Evolutionary conservation across 2,329 filamentous ascomycete genomes (phyloP).

Genomic region (Trichoderma polysporum): DNA sequence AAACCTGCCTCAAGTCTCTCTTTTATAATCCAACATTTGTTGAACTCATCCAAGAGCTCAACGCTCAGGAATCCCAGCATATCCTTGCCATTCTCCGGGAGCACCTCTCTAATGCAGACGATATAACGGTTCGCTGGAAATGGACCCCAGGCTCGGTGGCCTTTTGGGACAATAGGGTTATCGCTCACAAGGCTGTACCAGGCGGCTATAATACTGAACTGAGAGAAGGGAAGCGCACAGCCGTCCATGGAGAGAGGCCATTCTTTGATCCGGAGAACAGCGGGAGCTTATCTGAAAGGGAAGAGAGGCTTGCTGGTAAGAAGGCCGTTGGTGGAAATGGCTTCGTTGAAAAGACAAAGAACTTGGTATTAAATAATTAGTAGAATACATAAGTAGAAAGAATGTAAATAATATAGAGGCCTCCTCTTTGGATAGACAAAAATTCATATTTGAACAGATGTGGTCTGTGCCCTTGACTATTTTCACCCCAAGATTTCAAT

Average conservation of each 20-base stretch:
- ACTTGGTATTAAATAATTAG: slow-evolving; percentile 9
- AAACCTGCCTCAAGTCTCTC: slow-evolving; percentile 14
- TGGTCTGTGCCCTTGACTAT: too few relatives aligned
- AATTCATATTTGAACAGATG: too few relatives aligned
- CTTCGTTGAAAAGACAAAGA: neutral
- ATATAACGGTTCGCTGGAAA: slow-evolving; percentile 19
- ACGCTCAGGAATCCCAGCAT: slow-evolving; percentile 16
- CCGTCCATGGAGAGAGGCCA: slow-evolving; percentile 16
- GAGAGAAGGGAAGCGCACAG: slow-evolving; percentile 18
- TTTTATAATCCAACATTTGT: slow-evolving; percentile 18
- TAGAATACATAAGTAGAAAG: too few relatives aligned
- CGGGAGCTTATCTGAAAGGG: slow-evolving; percentile 12
- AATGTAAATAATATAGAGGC: too few relatives aligned
- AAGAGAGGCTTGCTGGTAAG: neutral
- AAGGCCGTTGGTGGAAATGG: neutral
- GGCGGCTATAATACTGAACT: slow-evolving; percentile 14
- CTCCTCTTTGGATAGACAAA: too few relatives aligned
- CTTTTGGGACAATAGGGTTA: slow-evolving; percentile 19
- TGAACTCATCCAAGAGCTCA: slow-evolving; percentile 17
- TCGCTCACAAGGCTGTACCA: slow-evolving; percentile 17
- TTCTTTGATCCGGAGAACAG: slow-evolving; percentile 21
- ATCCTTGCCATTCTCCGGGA: slow-evolving; percentile 19
- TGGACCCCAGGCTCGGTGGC: slow-evolving; percentile 18
- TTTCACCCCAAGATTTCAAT: too few relatives aligned
- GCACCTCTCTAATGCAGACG: slow-evolving; percentile 17